phyloP scores from a whole-genome alignment of 2,329 filamentous ascomycete genomes.

The Emmonsia crescens region DNA sequence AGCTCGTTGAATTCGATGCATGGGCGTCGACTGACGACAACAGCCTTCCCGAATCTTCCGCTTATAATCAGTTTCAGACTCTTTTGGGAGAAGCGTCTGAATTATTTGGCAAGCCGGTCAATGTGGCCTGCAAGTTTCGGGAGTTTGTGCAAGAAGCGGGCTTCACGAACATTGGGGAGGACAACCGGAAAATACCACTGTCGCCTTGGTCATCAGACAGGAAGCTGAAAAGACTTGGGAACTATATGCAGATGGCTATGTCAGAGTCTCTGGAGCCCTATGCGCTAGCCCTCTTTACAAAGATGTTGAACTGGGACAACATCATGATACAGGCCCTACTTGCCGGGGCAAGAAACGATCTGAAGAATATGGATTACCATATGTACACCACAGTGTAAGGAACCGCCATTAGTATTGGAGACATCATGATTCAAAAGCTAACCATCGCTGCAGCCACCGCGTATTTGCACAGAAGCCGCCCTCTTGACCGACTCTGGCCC shows the following conservation, averaged over 20 bases:
- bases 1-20: slow-evolving; percentile 21
- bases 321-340: slow-evolving; percentile 6
- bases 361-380: slow-evolving; percentile 7
- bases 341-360: slow-evolving; percentile 4
- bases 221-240: slow-evolving; percentile 13
- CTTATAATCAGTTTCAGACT: slow-evolving; percentile 15
- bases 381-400: slow-evolving; percentile 5
- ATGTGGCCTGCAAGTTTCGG: slow-evolving; percentile 24
- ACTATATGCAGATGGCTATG: slow-evolving; percentile 14
- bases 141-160: slow-evolving; percentile 39
- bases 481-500: neutral
- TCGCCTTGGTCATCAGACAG: slow-evolving; percentile 22
- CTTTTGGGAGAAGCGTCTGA: slow-evolving; percentile 15
- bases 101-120: slow-evolving; percentile 18
- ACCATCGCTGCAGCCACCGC: neutral
- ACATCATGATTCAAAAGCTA: neutral
- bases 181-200: slow-evolving; percentile 30
- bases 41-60: slow-evolving; percentile 15
- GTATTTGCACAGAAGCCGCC: slow-evolving; percentile 1
- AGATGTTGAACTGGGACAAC: slow-evolving; percentile 18
- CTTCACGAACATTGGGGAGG: slow-evolving; percentile 40
- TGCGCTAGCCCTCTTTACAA: slow-evolving; percentile 17
- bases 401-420: neutral
- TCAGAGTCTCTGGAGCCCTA: slow-evolving; percentile 18
- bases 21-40: slow-evolving; percentile 22